Evolutionary conservation across 73 alveolate genomes (phyloP), one percentile per base, ranked within the genome.

Genomic region (Symbiodinium natans): DNA sequence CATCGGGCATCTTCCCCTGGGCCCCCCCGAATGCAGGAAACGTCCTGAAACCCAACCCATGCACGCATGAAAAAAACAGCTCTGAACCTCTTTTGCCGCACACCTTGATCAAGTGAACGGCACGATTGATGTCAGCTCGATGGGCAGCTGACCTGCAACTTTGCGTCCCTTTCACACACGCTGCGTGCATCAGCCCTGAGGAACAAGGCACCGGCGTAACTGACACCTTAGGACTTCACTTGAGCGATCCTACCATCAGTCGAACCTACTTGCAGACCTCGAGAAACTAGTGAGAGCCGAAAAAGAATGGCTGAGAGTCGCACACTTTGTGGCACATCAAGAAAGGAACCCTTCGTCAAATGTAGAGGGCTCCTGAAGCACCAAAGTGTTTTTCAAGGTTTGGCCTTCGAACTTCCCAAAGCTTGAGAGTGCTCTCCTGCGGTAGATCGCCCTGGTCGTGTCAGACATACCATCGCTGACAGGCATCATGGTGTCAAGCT

Each of bases 391-490:
- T 2, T 0, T 7, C 29, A 21, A 52, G 68, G 68, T 11, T 52
- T 27, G 21, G 13, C 68, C 21, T 52, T 11, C 29, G 21, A 27
- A 52, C n/a, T n/a, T n/a, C n/a, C n/a, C n/a, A n/a, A n/a, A n/a
- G 0, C 13, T 52, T 17, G 68, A 21, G 17, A 10, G 68, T 21
- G 29, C 68, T 4, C 29, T 17, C 97, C 97, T 90, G 25, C 97
- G 97, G 36, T 71, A 90, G 13, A 90, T 90, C 29, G 97, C 97
- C 48, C 87, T 19, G 56, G 97, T 71, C 75, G 97, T 90, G 80
- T 90, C 97, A 41, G 97, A 90, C 87, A 90, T 68, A 7, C 97
- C 97, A 90, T 90, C 97, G 97, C 88, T 73, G 39, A 71, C 97
- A 31, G 97, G 97, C 46, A 90, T 90, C 97, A 90, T 90, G 27